These are phyloP conservation scores for Pulveroboletus sp. DNA, from an alignment of 768 basidiomycete genomes.

Conservation along the genomic window DNA sequence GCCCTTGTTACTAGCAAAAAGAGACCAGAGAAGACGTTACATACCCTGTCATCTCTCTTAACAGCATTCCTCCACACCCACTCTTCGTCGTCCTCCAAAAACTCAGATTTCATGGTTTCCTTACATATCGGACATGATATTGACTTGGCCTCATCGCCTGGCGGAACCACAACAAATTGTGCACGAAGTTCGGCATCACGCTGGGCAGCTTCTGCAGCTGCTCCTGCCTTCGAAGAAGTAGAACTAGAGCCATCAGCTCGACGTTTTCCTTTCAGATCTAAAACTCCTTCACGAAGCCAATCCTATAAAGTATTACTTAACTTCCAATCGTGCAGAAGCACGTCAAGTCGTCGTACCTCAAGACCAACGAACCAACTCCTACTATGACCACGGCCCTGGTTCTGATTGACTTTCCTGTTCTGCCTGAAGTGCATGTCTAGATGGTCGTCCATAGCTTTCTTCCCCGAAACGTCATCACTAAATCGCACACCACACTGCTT, in stretches of 20 bases:
- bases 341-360: conserved; percentile 56
- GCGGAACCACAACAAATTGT: conserved; percentile 85
- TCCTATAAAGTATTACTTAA: conserved; percentile 51
- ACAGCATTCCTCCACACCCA: conserved; percentile 97
- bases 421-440: conserved; percentile 96
- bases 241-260: conserved; percentile 52
- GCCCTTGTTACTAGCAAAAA: conserved; percentile 2
- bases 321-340: conserved; percentile 1
- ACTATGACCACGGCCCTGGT: conserved; percentile 79
- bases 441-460: conserved; percentile 79
- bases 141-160: conserved; percentile 79
- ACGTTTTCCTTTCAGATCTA: conserved; percentile 67
- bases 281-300: conserved; percentile 74
- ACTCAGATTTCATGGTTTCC: conserved; percentile 88
- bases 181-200: conserved; percentile 73
- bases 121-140: conserved; percentile 96
- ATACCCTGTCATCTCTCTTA: conserved; percentile 76
- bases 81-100: conserved; percentile 92
- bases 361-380: conserved; percentile 85
- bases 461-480: conserved; percentile 66
- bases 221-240: conserved; percentile 53
- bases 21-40: conserved; percentile 23
- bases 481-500: conserved; percentile 93
- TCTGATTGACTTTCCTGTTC: conserved; percentile 80
- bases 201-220: conserved; percentile 64